Evolutionary conservation across 805 yeast species (phyloP).

Genomic region (Torulaspora indica): DNA sequence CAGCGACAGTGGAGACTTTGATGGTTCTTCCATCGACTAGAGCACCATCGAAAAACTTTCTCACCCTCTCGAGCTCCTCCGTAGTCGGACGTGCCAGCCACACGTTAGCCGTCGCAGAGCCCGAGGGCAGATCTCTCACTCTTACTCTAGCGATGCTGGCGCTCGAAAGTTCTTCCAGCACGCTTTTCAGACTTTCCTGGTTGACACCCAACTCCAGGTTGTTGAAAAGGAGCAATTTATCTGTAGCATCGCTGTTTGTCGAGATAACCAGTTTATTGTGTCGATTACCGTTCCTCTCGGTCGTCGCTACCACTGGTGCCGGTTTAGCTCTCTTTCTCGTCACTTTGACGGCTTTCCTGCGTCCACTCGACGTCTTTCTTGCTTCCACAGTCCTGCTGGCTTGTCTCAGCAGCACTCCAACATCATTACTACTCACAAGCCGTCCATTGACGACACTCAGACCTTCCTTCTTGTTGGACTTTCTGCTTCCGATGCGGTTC

Average conservation of each 20-base stretch:
- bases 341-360: background rate
- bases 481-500: constrained; percentile 4
- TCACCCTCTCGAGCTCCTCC: constrained; percentile 31
- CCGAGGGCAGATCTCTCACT: constrained; percentile 38
- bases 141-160: constrained; percentile 22
- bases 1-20: constrained; percentile 33
- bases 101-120: constrained; percentile 40
- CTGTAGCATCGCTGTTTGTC: constrained; percentile 15
- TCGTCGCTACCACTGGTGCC: background rate
- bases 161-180: constrained; percentile 24
- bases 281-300: background rate
- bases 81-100: constrained; percentile 29
- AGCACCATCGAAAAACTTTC: constrained; percentile 39
- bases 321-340: constrained; percentile 2
- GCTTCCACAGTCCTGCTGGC: constrained; percentile 14
- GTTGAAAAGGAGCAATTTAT: constrained; percentile 20
- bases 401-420: constrained; percentile 22
- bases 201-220: constrained; percentile 32
- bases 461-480: constrained; percentile 14
- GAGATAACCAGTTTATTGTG: constrained; percentile 23
- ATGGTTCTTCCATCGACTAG: constrained; percentile 46
- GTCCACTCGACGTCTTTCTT: constrained; percentile 5
- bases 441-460: constrained; percentile 29
- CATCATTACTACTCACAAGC: constrained; percentile 27
- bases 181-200: constrained; percentile 20